Evolutionary conservation across 23 red algal genomes (phyloP), one percentile per base, ranked within the genome.

Genomic region (Gracilaria caudata): DNA sequence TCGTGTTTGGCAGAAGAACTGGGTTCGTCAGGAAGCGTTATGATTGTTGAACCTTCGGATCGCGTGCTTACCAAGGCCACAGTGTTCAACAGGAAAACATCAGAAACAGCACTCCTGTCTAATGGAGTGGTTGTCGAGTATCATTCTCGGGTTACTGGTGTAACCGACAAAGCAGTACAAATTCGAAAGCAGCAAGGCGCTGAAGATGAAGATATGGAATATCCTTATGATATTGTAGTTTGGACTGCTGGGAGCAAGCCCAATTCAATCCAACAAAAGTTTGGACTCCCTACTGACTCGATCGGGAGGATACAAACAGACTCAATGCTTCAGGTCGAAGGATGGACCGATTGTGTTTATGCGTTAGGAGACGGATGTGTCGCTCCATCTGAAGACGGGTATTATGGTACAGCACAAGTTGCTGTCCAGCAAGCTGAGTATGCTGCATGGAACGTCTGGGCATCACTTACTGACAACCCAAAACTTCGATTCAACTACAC

Each of bases 351-450:
- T 63, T 51, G 35, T 51, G 49, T 99, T 30, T 93, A 73, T 88
- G 97, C 90, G 33, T 78, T 99, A 12, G 97, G 97, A 38, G 97
- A 99, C 68, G 91, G 75, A 32, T 93, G 93, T 4, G 23, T 30
- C 21, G 57, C 74, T 28, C 45, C 40, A 21, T 28, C 82, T 36
- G 23, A 53, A 8, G 56, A 53, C 17, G 77, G 61, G 34, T 79
- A 79, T 36, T 68, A 72, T 19, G 88, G 80, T 54, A 99, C 97
- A 57, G 97, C 97, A 51, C 93, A 95, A 60, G 84, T 91, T 36
- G 97, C 97, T 0, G 68, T 95, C 4, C 97, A 99, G 40, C 82
- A 99, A 64, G 97, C 97, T 10, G 93, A 99, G 43, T 95, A 84
- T 72, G 97, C 76, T 17, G 97, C 93, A 25, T 95, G 97, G 93